Evolutionary conservation across 169 alveolate genomes (phyloP).

Genomic region (Plasmodium inui): DNA sequence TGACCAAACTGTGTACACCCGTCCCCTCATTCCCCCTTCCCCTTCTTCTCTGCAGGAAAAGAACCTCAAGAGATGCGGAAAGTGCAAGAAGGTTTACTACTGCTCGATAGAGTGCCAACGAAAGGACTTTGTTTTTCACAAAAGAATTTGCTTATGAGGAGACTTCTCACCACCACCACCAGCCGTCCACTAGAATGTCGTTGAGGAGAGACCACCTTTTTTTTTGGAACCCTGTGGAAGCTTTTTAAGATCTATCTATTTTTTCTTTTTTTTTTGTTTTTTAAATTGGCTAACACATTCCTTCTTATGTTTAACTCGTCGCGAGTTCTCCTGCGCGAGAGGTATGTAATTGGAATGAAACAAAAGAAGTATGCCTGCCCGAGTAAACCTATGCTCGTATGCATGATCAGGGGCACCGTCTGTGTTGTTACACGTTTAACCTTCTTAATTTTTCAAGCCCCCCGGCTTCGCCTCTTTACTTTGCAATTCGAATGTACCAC

Average conservation of each 20-base stretch:
- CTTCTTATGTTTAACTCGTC: background rate
- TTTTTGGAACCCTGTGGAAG: background rate
- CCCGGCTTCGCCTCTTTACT: background rate
- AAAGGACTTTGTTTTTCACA: constrained; percentile 90
- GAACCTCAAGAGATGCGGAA: constrained; percentile 83
- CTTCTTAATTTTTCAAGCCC: background rate
- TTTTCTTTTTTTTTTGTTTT: background rate
- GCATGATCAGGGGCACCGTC: background rate
- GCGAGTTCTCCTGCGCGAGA: background rate
- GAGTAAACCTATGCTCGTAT: background rate
- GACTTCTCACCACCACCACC: background rate
- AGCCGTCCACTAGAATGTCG: background rate
- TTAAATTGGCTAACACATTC: background rate
- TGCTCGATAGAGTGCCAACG: constrained; percentile 90
- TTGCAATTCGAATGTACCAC: background rate
- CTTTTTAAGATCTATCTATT: background rate
- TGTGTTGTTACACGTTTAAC: background rate
- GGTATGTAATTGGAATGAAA: background rate
- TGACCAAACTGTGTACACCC: background rate
- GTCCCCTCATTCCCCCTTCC: background rate
- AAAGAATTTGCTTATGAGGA: constrained; percentile 83
- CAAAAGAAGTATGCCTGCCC: background rate
- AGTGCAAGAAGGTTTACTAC: constrained; percentile 89
- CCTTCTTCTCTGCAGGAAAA: constrained; percentile 7
- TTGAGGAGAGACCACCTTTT: background rate